phyloP scores from a whole-genome alignment of 371 early-diverging fungal genomes.

The Zopfochytrium polystomum region DNA sequence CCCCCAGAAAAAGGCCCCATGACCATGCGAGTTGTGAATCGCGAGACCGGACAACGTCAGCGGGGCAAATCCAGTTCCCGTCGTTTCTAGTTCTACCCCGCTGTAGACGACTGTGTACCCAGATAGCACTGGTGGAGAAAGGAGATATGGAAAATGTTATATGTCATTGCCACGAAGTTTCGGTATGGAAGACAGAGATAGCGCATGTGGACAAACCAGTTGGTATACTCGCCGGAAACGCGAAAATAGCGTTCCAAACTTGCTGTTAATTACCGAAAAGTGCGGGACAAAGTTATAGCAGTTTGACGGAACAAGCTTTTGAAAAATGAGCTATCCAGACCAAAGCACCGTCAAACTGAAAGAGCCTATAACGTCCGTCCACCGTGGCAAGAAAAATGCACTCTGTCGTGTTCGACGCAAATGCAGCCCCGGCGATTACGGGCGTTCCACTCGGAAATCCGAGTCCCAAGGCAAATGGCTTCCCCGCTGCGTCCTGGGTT shows the following conservation, averaged over 20 bases:
- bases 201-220: not conserved
- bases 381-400: not conserved
- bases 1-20: not conserved
- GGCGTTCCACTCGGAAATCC: not conserved
- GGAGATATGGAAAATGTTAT: too few species aligned
- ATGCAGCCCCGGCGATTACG: not conserved
- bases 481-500: not conserved
- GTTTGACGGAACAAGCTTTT: too few species aligned
- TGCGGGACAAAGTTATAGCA: not conserved
- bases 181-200: not conserved
- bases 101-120: not conserved
- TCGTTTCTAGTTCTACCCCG: not conserved
- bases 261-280: not conserved
- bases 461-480: not conserved
- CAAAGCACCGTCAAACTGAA: too few species aligned
- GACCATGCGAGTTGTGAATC: not conserved
- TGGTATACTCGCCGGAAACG: not conserved
- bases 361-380: not conserved
- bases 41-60: not conserved
- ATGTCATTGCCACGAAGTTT: not conserved
- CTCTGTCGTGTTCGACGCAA: not conserved
- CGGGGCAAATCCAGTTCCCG: not conserved
- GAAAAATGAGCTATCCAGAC: too few species aligned
- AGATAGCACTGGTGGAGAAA: too few species aligned
- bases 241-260: not conserved